Evolutionary conservation across 352 stramenopile species (phyloP).

Genomic region (Halophytophthora batemanensis): DNA sequence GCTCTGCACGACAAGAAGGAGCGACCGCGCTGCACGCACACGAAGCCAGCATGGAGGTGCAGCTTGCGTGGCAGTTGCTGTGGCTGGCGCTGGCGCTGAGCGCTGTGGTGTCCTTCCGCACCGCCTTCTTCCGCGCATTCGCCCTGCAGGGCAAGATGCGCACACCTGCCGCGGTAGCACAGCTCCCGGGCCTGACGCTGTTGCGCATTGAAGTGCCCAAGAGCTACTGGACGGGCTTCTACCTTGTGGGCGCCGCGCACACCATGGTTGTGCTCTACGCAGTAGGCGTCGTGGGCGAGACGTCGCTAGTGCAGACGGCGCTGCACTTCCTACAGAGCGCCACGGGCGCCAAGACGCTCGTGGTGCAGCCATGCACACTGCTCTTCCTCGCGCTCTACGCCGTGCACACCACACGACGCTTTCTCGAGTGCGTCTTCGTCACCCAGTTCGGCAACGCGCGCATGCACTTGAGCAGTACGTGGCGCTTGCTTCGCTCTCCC

Average conservation of each 20-base stretch:
- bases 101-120: constrained; percentile 34
- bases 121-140: constrained; percentile 33
- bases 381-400: constrained; percentile 49
- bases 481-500: not conserved
- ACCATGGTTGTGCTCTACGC: constrained; percentile 35
- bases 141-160: constrained; percentile 45
- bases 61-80: constrained; percentile 31
- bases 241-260: constrained; percentile 50
- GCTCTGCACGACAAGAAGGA: no score
- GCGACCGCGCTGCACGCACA: no score
- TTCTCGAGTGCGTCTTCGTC: constrained; percentile 55
- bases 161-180: constrained; percentile 16
- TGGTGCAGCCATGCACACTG: constrained; percentile 38
- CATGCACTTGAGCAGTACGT: constrained; percentile 55
- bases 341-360: constrained; percentile 1
- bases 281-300: constrained; percentile 27
- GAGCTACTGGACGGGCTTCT: constrained; percentile 73
- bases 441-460: constrained; percentile 64
- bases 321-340: constrained; percentile 34
- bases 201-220: constrained; percentile 48
- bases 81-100: constrained; percentile 15
- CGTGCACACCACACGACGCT: constrained; percentile 50
- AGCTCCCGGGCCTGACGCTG: constrained; percentile 24
- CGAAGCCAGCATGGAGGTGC: constrained; percentile 8
- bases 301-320: constrained; percentile 23